A percentile compares a stretch with the other conserved stretches of the same genome.
phyloP scores from a whole-genome alignment of 129 eudicot genomes.

The Centaurea solstitialis region DNA sequence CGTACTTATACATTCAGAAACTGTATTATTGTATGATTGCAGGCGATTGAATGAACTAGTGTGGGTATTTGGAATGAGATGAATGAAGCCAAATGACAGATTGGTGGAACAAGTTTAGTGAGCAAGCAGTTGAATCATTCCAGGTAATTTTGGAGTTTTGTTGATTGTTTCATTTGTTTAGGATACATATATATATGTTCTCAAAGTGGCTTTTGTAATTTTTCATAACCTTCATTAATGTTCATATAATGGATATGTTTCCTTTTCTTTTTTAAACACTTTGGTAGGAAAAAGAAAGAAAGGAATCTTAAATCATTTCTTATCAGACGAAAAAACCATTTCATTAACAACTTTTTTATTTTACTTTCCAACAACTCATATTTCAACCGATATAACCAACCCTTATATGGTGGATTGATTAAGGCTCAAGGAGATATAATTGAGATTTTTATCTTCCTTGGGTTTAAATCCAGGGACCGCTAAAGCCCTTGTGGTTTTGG shows the following conservation, averaged over 20 bases:
- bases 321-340: not conserved
- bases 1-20: not conserved
- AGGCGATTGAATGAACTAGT: constrained; percentile 1
- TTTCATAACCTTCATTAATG: constrained; percentile 17
- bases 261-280: not conserved
- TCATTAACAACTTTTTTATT: no score
- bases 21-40: not conserved
- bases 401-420: not conserved
- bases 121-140: constrained; percentile 18
- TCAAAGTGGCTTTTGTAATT: not conserved
- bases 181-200: constrained; percentile 12
- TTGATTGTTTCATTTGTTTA: constrained; percentile 32
- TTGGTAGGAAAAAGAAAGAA: not conserved
- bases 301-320: not conserved
- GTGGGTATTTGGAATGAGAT: constrained; percentile 10
- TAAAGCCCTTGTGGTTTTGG: not conserved
- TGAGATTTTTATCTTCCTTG: not conserved
- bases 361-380: not conserved
- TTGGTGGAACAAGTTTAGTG: constrained; percentile 4
- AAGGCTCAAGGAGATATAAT: not conserved
- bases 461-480: not conserved
- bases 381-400: not conserved
- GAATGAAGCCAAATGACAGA: constrained; percentile 32
- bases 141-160: constrained; percentile 19
- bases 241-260: constrained; percentile 8